Conservation (phyloP, 176 grass and related monocot species). For the Hordeum marinum region DNA sequence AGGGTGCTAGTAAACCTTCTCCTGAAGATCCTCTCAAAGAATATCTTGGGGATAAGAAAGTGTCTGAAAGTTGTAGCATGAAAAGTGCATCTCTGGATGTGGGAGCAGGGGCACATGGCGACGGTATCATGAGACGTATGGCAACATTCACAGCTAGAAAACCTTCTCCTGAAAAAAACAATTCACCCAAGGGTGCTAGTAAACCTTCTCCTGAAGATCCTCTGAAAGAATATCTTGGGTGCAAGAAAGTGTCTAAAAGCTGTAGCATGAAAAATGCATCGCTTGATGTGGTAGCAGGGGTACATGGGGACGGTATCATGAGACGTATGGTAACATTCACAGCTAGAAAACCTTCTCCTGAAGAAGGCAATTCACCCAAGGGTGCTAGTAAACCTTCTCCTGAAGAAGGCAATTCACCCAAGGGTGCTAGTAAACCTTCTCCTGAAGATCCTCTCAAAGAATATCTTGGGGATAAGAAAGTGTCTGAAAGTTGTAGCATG, state of each 20-base stretch:
- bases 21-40: neutral
- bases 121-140: neutral
- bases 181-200: neutral
- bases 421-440: neutral
- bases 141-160: conserved; percentile 7
- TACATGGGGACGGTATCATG: neutral
- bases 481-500: conserved; percentile 8
- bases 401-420: neutral
- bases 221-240: neutral
- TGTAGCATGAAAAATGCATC: neutral
- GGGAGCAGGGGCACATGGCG: neutral
- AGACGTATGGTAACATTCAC: neutral
- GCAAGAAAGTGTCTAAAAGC: neutral
- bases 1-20: neutral
- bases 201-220: neutral
- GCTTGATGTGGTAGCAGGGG: neutral
- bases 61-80: conserved; percentile 8
- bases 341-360: conserved; percentile 3
- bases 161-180: neutral
- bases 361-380: neutral
- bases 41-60: neutral
- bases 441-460: neutral
- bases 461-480: neutral
- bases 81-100: neutral
- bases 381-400: neutral